Base-by-base conservation (phyloP, 805 yeast species). In the Wickerhamomyces canadensis region DNA sequence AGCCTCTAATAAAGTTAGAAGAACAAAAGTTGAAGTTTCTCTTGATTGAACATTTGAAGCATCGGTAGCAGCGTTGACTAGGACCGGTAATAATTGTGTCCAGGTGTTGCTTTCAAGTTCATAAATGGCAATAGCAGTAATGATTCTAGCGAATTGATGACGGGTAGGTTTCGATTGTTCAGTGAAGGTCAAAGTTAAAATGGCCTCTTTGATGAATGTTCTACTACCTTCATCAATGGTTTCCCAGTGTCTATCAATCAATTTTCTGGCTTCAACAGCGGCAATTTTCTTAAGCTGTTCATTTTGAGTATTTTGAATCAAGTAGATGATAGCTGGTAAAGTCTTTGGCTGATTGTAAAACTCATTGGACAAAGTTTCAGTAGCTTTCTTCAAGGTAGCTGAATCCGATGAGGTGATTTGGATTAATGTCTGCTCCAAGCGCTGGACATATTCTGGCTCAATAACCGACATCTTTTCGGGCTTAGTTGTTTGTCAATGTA, bases 231-330 rank as follows among this genome's bases (percentile, higher is more conserved):
- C 76, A 48, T 65, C 70, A 17, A 61, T 26, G 11, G 48, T 21
- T 18, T 52, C 60, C 98, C 98, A 93, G 55, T 78, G 79, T 47
- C 72, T 68, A 36, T 70, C 56, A 27, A 89, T 77, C 55, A 84
- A 74, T 62, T 93, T 93, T 65, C 96, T 79, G 28, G 89, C 87
- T 67, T 93, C 98, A 45, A 93, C 96, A 44, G 96, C 94, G n/a
- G 97, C 94, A 44, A 93, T 71, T 62, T 88, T 95, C 54, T 85
- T 83, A 50, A 89, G 59, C 52, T 84, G 84, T 46, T 75, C 81
- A 52, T 80, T 80, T 28, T 71, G 64, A 49, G 80, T 78, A 48
- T 69, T 72, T 61, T 84, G 88, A 55, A 87, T 70, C 43, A 93
- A 76, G 54, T 85, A 93, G 51, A 91, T 68, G 58, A 91, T 69